Percentiles rank a stretch among this genome's conserved stretches.
Evolutionary conservation across 2,329 filamentous ascomycete species (phyloP).

Genomic region (Fusarium sambucinum): DNA sequence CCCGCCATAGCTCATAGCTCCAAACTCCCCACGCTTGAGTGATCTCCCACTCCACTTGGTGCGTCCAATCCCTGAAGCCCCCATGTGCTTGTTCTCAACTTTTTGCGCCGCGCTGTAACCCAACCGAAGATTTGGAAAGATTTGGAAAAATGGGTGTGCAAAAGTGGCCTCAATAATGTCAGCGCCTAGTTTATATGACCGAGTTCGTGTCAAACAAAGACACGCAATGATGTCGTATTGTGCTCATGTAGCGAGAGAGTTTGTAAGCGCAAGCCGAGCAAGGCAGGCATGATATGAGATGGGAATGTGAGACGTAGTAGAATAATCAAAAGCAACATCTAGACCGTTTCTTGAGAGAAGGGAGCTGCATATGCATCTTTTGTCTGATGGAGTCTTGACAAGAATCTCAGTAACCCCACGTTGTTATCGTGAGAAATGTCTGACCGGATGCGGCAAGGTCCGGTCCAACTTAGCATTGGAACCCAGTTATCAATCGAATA

Average conservation of each 20-base stretch:
- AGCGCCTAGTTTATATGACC: slow-evolving; percentile 6
- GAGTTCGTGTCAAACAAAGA: slow-evolving; percentile 12
- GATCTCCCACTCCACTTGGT: slow-evolving; percentile 38
- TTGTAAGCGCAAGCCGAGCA: neutral
- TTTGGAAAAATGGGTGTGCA: slow-evolving; percentile 3
- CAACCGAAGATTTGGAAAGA: neutral
- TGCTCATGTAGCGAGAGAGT: slow-evolving; percentile 9
- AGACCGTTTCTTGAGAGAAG: slow-evolving; percentile 7
- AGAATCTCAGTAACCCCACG: slow-evolving; percentile 31
- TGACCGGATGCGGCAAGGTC: slow-evolving; percentile 21
- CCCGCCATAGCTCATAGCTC: slow-evolving; percentile 44
- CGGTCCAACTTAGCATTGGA: slow-evolving; percentile 29
- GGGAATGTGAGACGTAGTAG: slow-evolving; percentile 29
- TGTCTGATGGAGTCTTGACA: slow-evolving; percentile 17
- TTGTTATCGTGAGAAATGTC: slow-evolving; percentile 23
- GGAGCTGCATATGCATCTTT: slow-evolving; percentile 30
- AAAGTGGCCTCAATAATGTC: slow-evolving; percentile 1
- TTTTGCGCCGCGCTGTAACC: neutral
- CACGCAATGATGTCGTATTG: slow-evolving; percentile 18
- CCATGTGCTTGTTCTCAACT: slow-evolving; percentile 27
- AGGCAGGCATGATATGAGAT: slow-evolving; percentile 11
- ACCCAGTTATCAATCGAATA: neutral
- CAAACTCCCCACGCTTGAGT: slow-evolving; percentile 39
- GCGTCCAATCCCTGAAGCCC: slow-evolving; percentile 23
- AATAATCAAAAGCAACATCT: slow-evolving; percentile 28